phyloP scores from a whole-genome alignment of 2,329 filamentous ascomycete species.

The Xylariaceae sp. region DNA sequence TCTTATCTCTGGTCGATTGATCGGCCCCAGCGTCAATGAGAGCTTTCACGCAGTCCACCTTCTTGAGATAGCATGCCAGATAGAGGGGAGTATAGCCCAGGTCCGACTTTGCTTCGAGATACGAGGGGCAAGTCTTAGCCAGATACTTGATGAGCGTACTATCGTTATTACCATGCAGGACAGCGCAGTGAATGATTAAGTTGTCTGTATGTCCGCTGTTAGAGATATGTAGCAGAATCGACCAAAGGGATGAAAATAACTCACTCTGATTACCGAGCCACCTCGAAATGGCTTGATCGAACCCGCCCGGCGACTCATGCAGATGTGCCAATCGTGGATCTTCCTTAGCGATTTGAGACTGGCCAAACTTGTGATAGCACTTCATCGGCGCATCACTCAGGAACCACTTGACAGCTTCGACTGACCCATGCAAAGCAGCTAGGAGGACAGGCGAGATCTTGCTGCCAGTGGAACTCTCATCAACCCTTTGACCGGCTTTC shows the following conservation, averaged over 20 bases:
- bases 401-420: constrained; percentile 74
- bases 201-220: constrained; percentile 43
- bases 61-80: constrained; percentile 56
- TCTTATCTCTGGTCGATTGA: constrained; percentile 56
- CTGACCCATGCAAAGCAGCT: constrained; percentile 50
- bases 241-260: constrained; percentile 23
- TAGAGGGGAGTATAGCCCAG: constrained; percentile 62
- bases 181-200: constrained; percentile 61
- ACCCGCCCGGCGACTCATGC: constrained; percentile 52
- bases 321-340: constrained; percentile 61
- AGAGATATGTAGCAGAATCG: constrained; percentile 4
- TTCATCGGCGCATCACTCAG: constrained; percentile 63
- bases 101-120: constrained; percentile 56
- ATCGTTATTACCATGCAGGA: constrained; percentile 43
- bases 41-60: constrained; percentile 50
- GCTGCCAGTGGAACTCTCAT: constrained; percentile 36
- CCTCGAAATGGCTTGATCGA: constrained; percentile 56
- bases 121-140: constrained; percentile 54
- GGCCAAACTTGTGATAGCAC: constrained; percentile 62
- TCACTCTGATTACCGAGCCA: constrained; percentile 59
- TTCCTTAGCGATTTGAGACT: constrained; percentile 52
- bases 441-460: constrained; percentile 55
- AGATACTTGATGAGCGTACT: constrained; percentile 60
- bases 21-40: constrained; percentile 66
- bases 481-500: constrained; percentile 47